Percentiles rank a stretch among this genome's conserved stretches.
These are phyloP conservation scores for Euptelea pleiosperma DNA, from an alignment of 164 flowering plant genomes.

Conservation along the genomic window DNA sequence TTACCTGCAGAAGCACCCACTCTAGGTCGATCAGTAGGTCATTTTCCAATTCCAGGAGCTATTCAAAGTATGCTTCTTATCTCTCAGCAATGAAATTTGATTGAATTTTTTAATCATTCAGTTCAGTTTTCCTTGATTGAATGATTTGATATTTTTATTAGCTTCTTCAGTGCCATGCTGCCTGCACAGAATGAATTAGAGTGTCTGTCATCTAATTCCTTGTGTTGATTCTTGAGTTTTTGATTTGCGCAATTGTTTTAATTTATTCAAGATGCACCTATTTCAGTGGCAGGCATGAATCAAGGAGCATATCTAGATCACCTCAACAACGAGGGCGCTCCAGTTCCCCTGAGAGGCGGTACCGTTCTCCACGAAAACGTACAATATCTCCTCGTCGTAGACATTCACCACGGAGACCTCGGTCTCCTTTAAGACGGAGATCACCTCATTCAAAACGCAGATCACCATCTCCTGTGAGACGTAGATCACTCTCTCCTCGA, in stretches of 20 bases:
- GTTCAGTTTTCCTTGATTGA: background rate
- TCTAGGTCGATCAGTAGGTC: conserved; percentile 53
- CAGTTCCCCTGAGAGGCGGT: conserved; percentile 40
- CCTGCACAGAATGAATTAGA: no score
- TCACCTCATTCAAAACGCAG: conserved; percentile 41
- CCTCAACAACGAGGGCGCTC: conserved; percentile 48
- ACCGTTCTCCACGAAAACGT: conserved; percentile 39
- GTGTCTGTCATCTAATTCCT: no score
- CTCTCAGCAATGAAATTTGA: background rate
- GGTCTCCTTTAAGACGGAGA: conserved; percentile 42
- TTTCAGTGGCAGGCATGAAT: conserved; percentile 41
- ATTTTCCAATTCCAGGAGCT: conserved; percentile 53
- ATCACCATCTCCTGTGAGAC: conserved; percentile 27
- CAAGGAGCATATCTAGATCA: conserved; percentile 68
- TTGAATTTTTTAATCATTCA: background rate
- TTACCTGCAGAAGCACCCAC: conserved; percentile 35
- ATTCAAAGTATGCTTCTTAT: conserved; percentile 41
- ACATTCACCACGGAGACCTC: conserved; percentile 41
- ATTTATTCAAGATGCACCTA: background rate
- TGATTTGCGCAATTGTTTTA: no score
- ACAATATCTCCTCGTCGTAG: conserved; percentile 56
- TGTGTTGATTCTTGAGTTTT: conserved; percentile 1
- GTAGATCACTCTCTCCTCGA: no score
- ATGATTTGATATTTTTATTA: background rate
- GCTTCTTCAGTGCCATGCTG: background rate